Evolutionary conservation across 2,329 filamentous ascomycete genomes (phyloP), one percentile per base, ranked within the genome.

Genomic region (Aspergillus japonicus): DNA sequence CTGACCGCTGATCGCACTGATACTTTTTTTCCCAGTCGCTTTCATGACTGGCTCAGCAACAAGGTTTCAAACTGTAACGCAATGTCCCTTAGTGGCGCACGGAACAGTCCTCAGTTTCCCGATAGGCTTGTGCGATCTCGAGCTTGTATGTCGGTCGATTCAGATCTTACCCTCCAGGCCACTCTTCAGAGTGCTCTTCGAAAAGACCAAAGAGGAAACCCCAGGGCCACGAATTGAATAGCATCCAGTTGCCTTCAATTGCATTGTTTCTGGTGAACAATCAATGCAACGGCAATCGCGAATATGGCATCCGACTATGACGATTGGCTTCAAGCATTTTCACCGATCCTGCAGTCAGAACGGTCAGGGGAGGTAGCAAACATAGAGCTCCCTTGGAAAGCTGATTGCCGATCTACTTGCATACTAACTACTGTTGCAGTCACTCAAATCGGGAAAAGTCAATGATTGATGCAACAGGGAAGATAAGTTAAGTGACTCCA

Each of bases 1-100:
- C 49, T 61, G 56, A 61, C 59, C 59, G 59, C 59, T 47, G 59
- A 61, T 61, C 59, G 31, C 23, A 54, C n/a, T 33, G 47, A 49
- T 35, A 26, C 56, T 48, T 21, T 48, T 50, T 47, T 42, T 29
- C 7, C 35, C 21, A 59, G 33, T n/a, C 26, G 47, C 47, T 44
- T 19, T 33, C 23, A 31, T 44, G 14, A 23, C 56, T 16, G 35
- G 16, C 26, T 21, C 19, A 16, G 31, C 29, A 33, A 58, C 54
- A 44, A 44, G 16, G 39, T 44, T 55, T 55, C 42, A 48, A 29
- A 55, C 53, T 55, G 44, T 55, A 48, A 47, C 42, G 53, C 44
- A 24, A 29, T 48, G 24, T 26, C 39, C 39, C 39, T 44, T 19
- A 48, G 53, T 55, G 53, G 44, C 31, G 53, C 47, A 55, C 6